These are phyloP conservation scores for Lachnellula suecica DNA, from an alignment of 2,329 filamentous ascomycete species.

Conservation along the genomic window DNA sequence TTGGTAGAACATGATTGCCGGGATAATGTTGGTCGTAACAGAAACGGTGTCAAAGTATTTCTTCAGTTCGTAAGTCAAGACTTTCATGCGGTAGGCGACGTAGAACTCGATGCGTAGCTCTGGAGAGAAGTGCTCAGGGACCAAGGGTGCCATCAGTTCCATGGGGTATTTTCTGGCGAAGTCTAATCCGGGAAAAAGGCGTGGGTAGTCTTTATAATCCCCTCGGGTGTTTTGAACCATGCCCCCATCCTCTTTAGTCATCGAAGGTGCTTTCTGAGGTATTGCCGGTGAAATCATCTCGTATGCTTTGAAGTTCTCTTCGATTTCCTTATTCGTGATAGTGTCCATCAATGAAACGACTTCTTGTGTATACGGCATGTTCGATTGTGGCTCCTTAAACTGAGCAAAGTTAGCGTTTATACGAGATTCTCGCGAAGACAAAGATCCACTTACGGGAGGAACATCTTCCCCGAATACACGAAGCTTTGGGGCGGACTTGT, in stretches of 20 bases:
- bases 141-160: conserved; percentile 15
- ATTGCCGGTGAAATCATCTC: conserved; percentile 2
- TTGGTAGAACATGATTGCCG: conserved; percentile 3
- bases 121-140: conserved; percentile 24
- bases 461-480: not conserved
- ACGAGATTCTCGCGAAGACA: not conserved
- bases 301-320: not conserved
- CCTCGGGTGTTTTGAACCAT: not conserved
- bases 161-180: conserved; percentile 20
- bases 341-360: conserved; percentile 1
- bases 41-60: conserved; percentile 19
- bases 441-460: not conserved
- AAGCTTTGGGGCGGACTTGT: not conserved
- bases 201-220: conserved; percentile 1
- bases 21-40: conserved; percentile 4
- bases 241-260: not conserved
- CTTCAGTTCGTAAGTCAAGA: conserved; percentile 28
- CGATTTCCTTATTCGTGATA: not conserved
- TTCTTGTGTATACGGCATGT: not conserved
- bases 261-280: not conserved
- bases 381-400: not conserved
- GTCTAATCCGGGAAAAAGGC: conserved; percentile 10
- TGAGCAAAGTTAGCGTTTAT: not conserved
- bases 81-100: conserved; percentile 28
- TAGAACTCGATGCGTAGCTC: conserved; percentile 24